Base-by-base conservation (phyloP, 2,329 filamentous ascomycete genomes). In the Fusarium fujikuroi region DNA sequence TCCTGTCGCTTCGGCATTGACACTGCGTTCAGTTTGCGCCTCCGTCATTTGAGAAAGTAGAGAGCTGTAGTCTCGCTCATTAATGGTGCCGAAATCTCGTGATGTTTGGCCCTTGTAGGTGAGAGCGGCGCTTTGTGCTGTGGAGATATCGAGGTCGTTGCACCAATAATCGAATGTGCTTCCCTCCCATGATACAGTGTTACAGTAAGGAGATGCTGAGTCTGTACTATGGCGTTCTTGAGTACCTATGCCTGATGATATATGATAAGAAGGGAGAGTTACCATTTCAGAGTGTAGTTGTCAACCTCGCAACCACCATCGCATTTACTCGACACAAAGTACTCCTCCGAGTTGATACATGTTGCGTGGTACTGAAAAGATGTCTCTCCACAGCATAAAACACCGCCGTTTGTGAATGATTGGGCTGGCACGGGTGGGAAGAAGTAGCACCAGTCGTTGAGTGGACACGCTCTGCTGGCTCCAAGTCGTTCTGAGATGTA, bases 321-420 rank as follows among this genome's bases (percentile, higher is more conserved):
- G 15, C 68, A 71, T 58, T 71, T 71, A 16, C 42, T 71, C 4
- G 57, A 71, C 11, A 43, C 19, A 21, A 59, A 71, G n/a, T 71
- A 71, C 14, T 71, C 69, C 25, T 36, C 21, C 10, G 52, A 72
- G 37, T 71, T 72, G 25, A 71, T 28, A 21, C 69, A 71, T 40
- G 63, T 56, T 11, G 68, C 39, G 12, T 46, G 34, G 8, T 39
- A 71, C n/a, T 63, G 28, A 16, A 52, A 71, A 18, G 42, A 32
- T 19, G 36, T 52, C 14, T 50, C 30, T 19, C 49, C 46, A 34
- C 63, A 70, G 34, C 69, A 71, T 32, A 62, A n/a, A 19, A 71
- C 28, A 32, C 46, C 57, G 6, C 69, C 67, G 7, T 53, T 23
- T 11, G 46, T 30, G 15, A 36, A 46, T 11, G 34, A n/a, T 16